phyloP scores from a whole-genome alignment of 805 yeast species.

The Candida xyloterini region DNA sequence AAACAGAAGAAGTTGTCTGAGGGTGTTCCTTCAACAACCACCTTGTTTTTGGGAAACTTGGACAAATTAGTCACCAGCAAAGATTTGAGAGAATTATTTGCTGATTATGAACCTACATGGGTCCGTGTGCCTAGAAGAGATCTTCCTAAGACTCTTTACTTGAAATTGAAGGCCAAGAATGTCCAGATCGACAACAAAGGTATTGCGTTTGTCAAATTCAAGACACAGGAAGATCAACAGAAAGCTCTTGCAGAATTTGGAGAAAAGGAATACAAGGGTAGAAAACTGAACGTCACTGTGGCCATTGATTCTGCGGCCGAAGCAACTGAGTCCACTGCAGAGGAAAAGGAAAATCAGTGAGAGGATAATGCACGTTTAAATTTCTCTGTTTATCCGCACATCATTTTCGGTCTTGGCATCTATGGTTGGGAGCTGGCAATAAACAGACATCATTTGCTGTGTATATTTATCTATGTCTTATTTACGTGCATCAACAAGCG shows the following conservation, averaged over 20 bases:
- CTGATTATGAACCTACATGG: constrained; percentile 51
- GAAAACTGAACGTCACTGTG: constrained; percentile 62
- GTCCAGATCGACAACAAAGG: constrained; percentile 56
- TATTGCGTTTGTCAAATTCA: constrained; percentile 59
- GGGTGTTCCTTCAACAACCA: constrained; percentile 54
- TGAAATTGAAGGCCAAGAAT: constrained; percentile 43
- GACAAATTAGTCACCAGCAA: constrained; percentile 48
- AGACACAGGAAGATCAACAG: constrained; percentile 44
- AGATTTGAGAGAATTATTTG: constrained; percentile 44
- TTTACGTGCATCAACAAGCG: constrained; percentile 7
- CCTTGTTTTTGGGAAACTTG: constrained; percentile 61
- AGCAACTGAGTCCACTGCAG: constrained; percentile 6
- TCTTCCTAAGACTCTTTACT: constrained; percentile 42
- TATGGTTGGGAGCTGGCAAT: too few relatives aligned
- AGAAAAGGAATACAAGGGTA: constrained; percentile 64
- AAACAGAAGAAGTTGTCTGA: constrained; percentile 36
- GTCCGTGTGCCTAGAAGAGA: constrained; percentile 56
- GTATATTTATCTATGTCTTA: constrained; percentile 12
- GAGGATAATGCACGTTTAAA: constrained; percentile 5
- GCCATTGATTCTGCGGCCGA: constrained; percentile 59
- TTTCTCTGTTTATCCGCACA: background rate
- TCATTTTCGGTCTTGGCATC: too few relatives aligned
- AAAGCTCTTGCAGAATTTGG: constrained; percentile 58
- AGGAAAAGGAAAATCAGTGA: constrained; percentile 13
- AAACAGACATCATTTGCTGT: constrained; percentile 6